phyloP scores from a whole-genome alignment of 495 filamentous ascomycete genomes.

The Daldinia childiae region DNA sequence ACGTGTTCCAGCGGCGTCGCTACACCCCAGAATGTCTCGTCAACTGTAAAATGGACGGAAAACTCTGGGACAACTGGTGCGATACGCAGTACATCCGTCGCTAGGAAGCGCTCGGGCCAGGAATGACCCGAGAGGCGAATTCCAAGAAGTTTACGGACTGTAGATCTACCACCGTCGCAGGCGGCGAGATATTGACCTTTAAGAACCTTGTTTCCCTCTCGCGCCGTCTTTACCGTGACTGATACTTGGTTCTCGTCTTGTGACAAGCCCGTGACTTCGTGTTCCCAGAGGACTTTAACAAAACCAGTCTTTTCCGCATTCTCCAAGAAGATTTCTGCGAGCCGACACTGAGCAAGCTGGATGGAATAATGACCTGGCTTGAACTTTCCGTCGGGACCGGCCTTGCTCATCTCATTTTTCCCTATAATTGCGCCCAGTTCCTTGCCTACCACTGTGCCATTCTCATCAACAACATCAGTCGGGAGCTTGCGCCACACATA shows the following conservation, averaged over 20 bases:
- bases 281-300: constrained; percentile 17
- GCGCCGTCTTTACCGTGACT: background rate
- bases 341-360: constrained; percentile 21
- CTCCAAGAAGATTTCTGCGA: constrained; percentile 20
- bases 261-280: constrained; percentile 8
- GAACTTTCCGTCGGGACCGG: constrained; percentile 9
- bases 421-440: constrained; percentile 7
- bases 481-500: constrained; percentile 21
- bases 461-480: constrained; percentile 12
- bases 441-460: constrained; percentile 6
- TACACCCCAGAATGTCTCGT: constrained; percentile 16
- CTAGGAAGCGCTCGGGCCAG: constrained; percentile 25
- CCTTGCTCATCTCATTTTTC: constrained; percentile 12
- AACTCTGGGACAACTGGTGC: constrained; percentile 14
- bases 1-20: constrained; percentile 21
- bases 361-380: constrained; percentile 15
- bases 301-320: constrained; percentile 10
- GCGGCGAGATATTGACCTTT: constrained; percentile 16
- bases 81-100: constrained; percentile 16
- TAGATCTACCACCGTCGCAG: constrained; percentile 19
- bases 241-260: constrained; percentile 14
- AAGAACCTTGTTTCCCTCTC: background rate
- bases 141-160: constrained; percentile 15
- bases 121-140: constrained; percentile 20
- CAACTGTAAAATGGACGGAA: constrained; percentile 21